Base-by-base conservation (phyloP, 768 basidiomycete species). In the Psilocybe subaeruginosa region DNA sequence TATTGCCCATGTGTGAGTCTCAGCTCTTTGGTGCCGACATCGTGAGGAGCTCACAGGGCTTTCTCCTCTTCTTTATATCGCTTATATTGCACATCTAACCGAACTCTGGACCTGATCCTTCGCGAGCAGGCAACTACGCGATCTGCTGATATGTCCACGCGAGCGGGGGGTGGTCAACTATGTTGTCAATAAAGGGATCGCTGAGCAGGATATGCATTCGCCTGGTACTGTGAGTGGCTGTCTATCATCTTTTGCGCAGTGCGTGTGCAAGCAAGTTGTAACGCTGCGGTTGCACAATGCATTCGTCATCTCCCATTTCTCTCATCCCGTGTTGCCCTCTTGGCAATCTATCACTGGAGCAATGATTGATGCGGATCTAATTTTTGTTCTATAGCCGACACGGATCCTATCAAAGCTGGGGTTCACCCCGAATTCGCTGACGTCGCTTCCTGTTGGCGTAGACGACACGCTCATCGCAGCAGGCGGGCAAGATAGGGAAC, bases 81-180 rank as follows among this genome's bases (percentile, higher is more conserved):
- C 30, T 4, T 19, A 19, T 19, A 23, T 23, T 23, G 23, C 23
- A 23, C 23, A 23, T 23, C 23, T 23, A 23, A 23, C 23, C 23
- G 23, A 23, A 23, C 23, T 23, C 23, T 23, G 23, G 23, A 23
- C 23, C 23, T 23, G 23, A 23, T 23, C 23, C 23, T 23, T 23
- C 23, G 23, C 48, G 3, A 58, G 55, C 72, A 90, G 89, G 30
- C 91, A 93, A 75, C 78, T 93, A 31, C 81, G 91, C 49, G 90
- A 93, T 76, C 82, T 93, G 59, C 74, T 92, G 58, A 82, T 90
- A 52, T 91, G 90, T 68, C 91, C 91, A 0, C 79, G 84, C n/a
- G 84, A 86, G 60, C 74, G 80, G 8, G 88, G 89, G 0, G 70
- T 87, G 1, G 81, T 90, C 39, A 85, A 84, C 71, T 90, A 89